A percentile compares a stretch with the other conserved stretches of the same genome.
phyloP scores from a whole-genome alignment of 2,329 filamentous ascomycete species.

The Colletotrichum truncatum region DNA sequence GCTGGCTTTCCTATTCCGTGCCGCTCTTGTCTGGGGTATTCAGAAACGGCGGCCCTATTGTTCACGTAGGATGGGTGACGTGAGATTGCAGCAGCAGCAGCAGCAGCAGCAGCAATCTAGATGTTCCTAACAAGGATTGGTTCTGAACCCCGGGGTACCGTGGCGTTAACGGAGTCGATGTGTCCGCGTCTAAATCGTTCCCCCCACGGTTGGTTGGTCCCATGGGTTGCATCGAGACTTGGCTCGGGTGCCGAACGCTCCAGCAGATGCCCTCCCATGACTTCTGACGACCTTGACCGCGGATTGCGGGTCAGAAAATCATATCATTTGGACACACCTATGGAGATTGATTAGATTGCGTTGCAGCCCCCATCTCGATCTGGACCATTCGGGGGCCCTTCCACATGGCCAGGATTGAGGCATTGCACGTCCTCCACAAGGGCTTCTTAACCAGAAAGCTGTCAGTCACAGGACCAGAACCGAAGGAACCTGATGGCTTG shows the following conservation, averaged over 20 bases:
- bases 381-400: background rate
- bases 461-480: background rate
- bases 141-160: background rate
- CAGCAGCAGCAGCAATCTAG: slow-evolving; percentile 7
- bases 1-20: background rate
- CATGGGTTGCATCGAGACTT: background rate
- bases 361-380: slow-evolving; percentile 25
- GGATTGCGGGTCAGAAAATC: slow-evolving; percentile 9
- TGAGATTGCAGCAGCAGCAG: slow-evolving; percentile 21
- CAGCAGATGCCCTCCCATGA: background rate
- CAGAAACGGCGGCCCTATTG: background rate
- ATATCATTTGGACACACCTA: slow-evolving; percentile 9
- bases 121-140: background rate
- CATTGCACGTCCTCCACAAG: background rate
- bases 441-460: background rate
- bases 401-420: background rate
- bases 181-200: slow-evolving; percentile 23
- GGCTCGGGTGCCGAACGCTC: too few relatives aligned
- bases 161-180: slow-evolving; percentile 19
- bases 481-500: background rate
- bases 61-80: slow-evolving; percentile 8
- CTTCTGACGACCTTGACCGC: background rate
- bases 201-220: background rate
- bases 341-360: slow-evolving; percentile 24
- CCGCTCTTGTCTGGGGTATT: background rate